Base-by-base conservation (phyloP, 23 red algal genomes). In the Chondrus crispus region DNA sequence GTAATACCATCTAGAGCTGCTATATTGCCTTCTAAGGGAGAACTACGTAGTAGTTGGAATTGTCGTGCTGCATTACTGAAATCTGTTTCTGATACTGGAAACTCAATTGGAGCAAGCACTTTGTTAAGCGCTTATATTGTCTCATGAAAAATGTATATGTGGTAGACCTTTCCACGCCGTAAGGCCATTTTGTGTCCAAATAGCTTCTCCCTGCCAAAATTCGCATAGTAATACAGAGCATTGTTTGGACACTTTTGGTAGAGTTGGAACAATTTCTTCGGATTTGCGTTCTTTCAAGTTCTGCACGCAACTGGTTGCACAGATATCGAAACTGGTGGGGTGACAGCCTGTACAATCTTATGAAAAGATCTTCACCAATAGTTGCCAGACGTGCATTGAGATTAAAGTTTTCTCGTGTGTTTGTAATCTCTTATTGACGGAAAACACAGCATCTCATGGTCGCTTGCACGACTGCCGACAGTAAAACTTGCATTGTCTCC, bases 1-100 rank as follows among this genome's bases (percentile, higher is more conserved):
- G 62, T 26, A 69, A 87, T 0, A 16, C 60, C 83, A 50, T 72
- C 68, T 35, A 87, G 63, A 46, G 83, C 60, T 29, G 60, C 62
- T 71, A 39, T 74, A 45, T 46, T 72, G 38, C 52, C 68, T 66
- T 87, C 0, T 26, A 87, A 87, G 9, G 60, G 83, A 22, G 58
- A 42, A 45, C 51, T 87, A 12, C 60, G 83, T 36, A 71, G 38
- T 19, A 35, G 22, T 52, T 70, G 39, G 36, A 87, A 87, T 22
- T 50, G 18, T 35, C 62, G 29, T 45, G 83, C 62, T 43, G 10
- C 57, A 19, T 16, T 14, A 37, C 43, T 3, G 42, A 18, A 87
- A 16, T 72, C 62, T 74, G 12, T n/a, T 26, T 71, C 63, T 4
- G 68, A 66, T 41, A 58, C n/a, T 29, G 60, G 24, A 87, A 87